Evolutionary conservation across 148 eudicot genomes (phyloP).

Genomic region (Amaranthus palmeri): DNA sequence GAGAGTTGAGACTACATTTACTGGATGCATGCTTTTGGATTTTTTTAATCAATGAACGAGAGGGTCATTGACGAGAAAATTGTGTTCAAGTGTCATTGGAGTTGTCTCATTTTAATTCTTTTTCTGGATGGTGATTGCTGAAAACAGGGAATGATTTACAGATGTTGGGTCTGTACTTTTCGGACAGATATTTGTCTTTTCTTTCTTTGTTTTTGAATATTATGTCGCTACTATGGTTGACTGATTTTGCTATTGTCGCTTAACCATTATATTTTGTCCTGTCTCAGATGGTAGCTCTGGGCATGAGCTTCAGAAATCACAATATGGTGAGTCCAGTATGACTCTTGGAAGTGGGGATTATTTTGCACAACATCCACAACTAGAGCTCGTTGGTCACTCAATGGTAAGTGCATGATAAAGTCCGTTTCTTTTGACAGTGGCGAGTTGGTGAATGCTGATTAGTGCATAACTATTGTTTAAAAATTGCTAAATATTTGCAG

Average conservation of each 20-base stretch:
- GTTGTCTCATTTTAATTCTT: no score
- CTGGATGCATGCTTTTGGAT: no score
- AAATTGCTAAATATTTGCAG: slow-evolving; percentile 39
- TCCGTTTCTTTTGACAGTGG: background rate
- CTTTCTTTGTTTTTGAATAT: background rate
- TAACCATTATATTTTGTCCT: slow-evolving; percentile 17
- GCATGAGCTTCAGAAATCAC: slow-evolving; percentile 39
- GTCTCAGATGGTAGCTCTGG: slow-evolving; percentile 42
- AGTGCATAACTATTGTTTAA: background rate
- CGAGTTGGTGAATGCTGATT: background rate
- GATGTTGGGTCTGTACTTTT: background rate
- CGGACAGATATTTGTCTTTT: background rate
- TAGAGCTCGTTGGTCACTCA: slow-evolving; percentile 91
- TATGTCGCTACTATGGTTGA: background rate
- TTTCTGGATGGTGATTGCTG: no score
- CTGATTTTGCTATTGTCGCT: background rate
- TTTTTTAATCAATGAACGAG: no score
- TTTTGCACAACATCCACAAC: slow-evolving; percentile 56
- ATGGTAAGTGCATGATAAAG: slow-evolving; percentile 46
- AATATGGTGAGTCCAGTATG: slow-evolving; percentile 35
- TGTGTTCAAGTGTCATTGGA: no score
- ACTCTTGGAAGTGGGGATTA: slow-evolving; percentile 38
- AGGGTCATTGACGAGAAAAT: no score
- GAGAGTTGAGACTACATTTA: no score
- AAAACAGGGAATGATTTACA: background rate